Evolutionary conservation across 176 grass and related monocot species (phyloP).

Genomic region (Avena sativa): DNA sequence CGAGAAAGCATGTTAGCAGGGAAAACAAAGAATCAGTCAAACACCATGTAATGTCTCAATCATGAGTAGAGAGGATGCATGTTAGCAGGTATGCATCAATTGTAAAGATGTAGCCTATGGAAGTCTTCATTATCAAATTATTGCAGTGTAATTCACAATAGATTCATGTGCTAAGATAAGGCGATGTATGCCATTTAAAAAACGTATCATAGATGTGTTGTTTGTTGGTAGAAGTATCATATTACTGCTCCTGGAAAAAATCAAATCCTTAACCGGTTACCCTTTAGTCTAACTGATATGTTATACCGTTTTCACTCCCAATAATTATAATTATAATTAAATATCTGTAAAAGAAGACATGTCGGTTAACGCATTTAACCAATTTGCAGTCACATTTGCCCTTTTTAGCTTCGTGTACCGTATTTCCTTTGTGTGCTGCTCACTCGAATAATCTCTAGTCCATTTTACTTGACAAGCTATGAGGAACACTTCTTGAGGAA

Average conservation of each 20-base stretch:
- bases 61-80: not conserved
- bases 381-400: not conserved
- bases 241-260: not conserved
- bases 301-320: not conserved
- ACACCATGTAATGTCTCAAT: not conserved
- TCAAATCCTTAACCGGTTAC: not conserved
- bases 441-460: not conserved
- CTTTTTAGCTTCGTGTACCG: slow-evolving; percentile 23
- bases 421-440: slow-evolving; percentile 16
- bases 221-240: not conserved
- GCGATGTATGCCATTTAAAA: not conserved
- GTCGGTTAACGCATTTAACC: not conserved
- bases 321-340: not conserved
- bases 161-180: not conserved
- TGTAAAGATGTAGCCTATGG: slow-evolving; percentile 10
- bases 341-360: slow-evolving; percentile 9
- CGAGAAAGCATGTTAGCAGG: not conserved
- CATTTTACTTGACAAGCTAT: slow-evolving; percentile 27
- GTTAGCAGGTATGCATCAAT: not conserved
- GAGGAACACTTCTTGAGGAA: slow-evolving; percentile 54
- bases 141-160: slow-evolving; percentile 11
- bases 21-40: not conserved
- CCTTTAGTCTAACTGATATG: slow-evolving; percentile 16
- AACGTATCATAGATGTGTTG: not conserved
- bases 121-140: not conserved